These are phyloP conservation scores for Dendrothele bispora DNA, from an alignment of 768 basidiomycete genomes.

Conservation along the genomic window DNA sequence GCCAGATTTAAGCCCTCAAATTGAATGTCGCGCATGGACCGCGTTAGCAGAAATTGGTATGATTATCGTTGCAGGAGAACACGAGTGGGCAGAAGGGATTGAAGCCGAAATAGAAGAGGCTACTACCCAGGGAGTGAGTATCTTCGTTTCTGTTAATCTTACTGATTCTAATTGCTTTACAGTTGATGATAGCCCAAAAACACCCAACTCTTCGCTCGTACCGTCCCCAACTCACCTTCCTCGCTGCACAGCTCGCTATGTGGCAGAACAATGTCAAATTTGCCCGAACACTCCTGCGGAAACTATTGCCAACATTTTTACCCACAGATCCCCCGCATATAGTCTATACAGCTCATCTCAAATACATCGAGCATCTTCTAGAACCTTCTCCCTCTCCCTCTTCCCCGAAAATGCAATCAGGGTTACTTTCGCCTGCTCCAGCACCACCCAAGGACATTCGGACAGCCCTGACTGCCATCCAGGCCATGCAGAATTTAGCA, in stretches of 20 bases:
- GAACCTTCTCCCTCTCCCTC: constrained; percentile 14
- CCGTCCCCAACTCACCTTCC: constrained; percentile 55
- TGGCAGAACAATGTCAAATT: constrained; percentile 57
- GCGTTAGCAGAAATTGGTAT: constrained; percentile 70
- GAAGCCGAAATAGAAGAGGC: constrained; percentile 67
- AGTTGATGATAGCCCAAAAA: constrained; percentile 61
- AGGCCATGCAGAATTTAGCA: constrained; percentile 32
- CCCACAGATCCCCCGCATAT: constrained; percentile 52
- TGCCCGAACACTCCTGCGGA: constrained; percentile 58
- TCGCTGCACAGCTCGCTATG: constrained; percentile 59
- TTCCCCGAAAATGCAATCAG: constrained; percentile 9
- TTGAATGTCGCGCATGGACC: constrained; percentile 74
- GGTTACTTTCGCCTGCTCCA: no score
- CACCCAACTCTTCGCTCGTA: constrained; percentile 66
- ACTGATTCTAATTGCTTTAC: background rate
- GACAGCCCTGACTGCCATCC: constrained; percentile 30
- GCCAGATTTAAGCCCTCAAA: constrained; percentile 48
- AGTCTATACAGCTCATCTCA: constrained; percentile 55
- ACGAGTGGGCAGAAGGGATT: constrained; percentile 49
- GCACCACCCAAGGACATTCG: constrained; percentile 25
- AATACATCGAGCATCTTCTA: constrained; percentile 44
- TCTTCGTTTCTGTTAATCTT: background rate
- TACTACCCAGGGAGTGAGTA: constrained; percentile 67
- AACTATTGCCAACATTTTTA: constrained; percentile 47
- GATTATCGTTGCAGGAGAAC: constrained; percentile 44